Conservation (phyloP, 345 rosid species). For the Gossypium ekmanianum region DNA sequence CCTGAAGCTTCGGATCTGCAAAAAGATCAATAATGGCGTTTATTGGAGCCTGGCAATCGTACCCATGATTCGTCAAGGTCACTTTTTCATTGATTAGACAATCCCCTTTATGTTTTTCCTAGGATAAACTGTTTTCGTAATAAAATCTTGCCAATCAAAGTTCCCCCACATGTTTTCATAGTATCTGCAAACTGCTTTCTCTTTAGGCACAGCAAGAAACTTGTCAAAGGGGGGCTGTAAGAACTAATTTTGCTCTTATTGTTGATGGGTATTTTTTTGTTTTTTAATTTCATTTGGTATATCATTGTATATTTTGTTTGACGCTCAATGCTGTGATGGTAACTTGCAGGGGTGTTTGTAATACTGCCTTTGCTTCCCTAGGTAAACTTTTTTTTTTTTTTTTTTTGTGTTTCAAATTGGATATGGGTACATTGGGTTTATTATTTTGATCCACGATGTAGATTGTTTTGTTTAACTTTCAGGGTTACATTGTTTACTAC, state of each 20-base stretch:
- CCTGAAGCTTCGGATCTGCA: slow-evolving; percentile 26
- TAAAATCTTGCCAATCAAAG: neutral
- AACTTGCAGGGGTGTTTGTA: slow-evolving; percentile 9
- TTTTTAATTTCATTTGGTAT: neutral
- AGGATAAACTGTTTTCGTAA: neutral
- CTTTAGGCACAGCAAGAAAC: neutral
- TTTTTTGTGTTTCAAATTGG: slow-evolving; percentile 21
- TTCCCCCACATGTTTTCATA: neutral
- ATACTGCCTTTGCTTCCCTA: slow-evolving; percentile 17
- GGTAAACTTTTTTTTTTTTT: neutral
- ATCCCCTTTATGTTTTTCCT: neutral
- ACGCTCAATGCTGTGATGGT: too few relatives aligned
- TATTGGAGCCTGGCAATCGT: slow-evolving; percentile 22
- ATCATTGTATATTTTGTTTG: too few relatives aligned
- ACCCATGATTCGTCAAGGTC: slow-evolving; percentile 7
- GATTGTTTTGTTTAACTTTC: neutral
- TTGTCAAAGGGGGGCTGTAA: neutral
- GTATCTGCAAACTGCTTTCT: neutral
- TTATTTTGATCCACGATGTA: neutral
- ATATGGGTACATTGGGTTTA: slow-evolving; percentile 25
- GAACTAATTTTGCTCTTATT: neutral
- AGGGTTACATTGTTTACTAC: neutral
- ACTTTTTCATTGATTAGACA: slow-evolving; percentile 3
- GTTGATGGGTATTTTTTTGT: neutral
- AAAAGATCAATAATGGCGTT: neutral